These are phyloP conservation scores for Pythium scleroteichum DNA, from an alignment of 352 stramenopile genomes.

Conservation along the genomic window DNA sequence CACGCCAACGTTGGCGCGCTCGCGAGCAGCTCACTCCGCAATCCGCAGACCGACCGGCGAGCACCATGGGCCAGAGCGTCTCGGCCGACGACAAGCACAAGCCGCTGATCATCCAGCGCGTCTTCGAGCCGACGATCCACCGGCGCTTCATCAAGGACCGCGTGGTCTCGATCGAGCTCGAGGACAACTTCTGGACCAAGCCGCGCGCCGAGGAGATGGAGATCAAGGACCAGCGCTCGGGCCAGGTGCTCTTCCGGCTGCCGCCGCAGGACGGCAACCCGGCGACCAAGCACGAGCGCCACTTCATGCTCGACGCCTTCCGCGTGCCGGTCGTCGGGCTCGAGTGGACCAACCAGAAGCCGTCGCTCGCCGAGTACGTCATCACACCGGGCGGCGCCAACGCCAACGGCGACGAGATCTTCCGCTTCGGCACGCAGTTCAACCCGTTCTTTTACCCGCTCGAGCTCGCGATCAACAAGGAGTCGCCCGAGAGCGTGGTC, in stretches of 20 bases:
- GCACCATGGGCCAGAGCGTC: constrained; percentile 18
- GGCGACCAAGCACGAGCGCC: constrained; percentile 16
- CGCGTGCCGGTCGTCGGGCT: constrained; percentile 20
- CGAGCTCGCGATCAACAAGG: constrained; percentile 20
- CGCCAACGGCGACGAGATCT: constrained; percentile 10
- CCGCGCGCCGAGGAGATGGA: constrained; percentile 13
- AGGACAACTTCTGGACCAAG: constrained; percentile 28
- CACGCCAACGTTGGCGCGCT: not conserved
- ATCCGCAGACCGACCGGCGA: not conserved
- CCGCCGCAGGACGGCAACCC: constrained; percentile 12
- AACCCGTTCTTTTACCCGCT: constrained; percentile 24
- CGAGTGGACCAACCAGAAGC: constrained; percentile 18
- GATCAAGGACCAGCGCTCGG: constrained; percentile 20
- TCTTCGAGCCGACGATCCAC: constrained; percentile 25
- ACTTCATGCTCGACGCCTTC: constrained; percentile 24
- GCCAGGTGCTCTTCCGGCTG: constrained; percentile 21
- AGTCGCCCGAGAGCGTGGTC: constrained; percentile 1
- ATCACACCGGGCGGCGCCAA: constrained; percentile 15
- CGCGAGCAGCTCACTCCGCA: not conserved
- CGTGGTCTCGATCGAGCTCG: constrained; percentile 21
- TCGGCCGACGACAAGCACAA: constrained; percentile 25
- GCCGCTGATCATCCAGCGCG: constrained; percentile 21
- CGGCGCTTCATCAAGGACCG: constrained; percentile 24
- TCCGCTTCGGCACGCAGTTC: constrained; percentile 18
- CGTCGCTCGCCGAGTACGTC: constrained; percentile 14